phyloP scores from a whole-genome alignment of 2,329 filamentous ascomycete species.

The Aureobasidium lini region DNA sequence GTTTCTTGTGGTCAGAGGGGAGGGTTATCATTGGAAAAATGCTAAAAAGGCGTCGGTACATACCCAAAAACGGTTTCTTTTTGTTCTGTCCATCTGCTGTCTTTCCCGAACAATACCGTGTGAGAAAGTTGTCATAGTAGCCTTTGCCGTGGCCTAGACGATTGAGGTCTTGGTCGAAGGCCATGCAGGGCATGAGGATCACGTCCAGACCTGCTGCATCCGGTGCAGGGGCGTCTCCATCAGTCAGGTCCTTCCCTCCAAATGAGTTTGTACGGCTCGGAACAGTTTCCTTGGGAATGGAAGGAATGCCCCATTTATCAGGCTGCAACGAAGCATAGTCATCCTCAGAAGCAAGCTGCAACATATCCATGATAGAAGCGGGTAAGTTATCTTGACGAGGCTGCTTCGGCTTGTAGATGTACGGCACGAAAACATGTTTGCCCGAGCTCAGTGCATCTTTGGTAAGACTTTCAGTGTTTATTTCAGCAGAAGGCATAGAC shows the following conservation, averaged over 20 bases:
- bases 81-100: constrained; percentile 24
- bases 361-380: constrained; percentile 83
- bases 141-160: constrained; percentile 90
- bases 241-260: constrained; percentile 49
- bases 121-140: constrained; percentile 92
- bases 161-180: constrained; percentile 69
- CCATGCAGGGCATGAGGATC: constrained; percentile 86
- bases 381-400: constrained; percentile 33
- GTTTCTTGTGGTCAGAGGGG: constrained; percentile 1
- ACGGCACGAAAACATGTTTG: constrained; percentile 88
- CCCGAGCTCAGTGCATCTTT: constrained; percentile 66
- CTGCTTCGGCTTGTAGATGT: constrained; percentile 58
- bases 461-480: constrained; percentile 77
- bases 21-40: neutral
- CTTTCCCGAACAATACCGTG: constrained; percentile 51
- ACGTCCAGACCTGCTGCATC: constrained; percentile 58
- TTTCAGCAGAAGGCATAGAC: constrained; percentile 83
- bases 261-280: constrained; percentile 63
- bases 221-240: constrained; percentile 16
- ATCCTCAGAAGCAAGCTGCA: constrained; percentile 61
- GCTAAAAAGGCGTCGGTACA: constrained; percentile 34
- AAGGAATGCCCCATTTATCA: constrained; percentile 95
- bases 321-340: constrained; percentile 72
- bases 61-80: constrained; percentile 54
- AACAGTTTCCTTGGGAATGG: constrained; percentile 60